Base-by-base conservation (phyloP, 768 basidiomycete species). In the Wakefieldia striispora region DNA sequence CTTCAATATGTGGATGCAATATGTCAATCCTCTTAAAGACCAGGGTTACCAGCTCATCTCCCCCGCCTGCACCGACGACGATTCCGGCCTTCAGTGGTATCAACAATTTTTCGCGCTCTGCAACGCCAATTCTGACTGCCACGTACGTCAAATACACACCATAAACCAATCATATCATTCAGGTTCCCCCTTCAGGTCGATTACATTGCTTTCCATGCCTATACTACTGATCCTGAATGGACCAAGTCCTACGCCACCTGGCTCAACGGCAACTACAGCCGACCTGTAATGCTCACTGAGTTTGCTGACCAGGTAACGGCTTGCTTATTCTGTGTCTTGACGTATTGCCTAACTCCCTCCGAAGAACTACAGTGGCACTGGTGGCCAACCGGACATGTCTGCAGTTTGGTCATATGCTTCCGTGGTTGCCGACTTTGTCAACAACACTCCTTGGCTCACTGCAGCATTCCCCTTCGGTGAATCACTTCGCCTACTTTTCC, bases 11-110 rank as follows among this genome's bases (percentile, higher is more conserved):
- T 95, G 85, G 85, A 71, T 70, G 59, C 44, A 78, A 42, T 74
- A 86, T 66, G 75, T 94, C 47, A 36, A 79, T 10, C 84, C 84
- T 41, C 74, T 89, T 51, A 66, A 72, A 44, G 34, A 55, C 14
- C 40, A 74, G 34, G 91, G 89, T 19, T 85, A 83, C 69, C 55
- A 51, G 2, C 70, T 88, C 31, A 65, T 81, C 51, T 76, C 81
- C 14, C 90, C 94, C 23, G 85, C 88, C 17, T 76, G 77, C 48
- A 87, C 89, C 16, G 79, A 81, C 24, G 77, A 76, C 37, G 71
- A 78, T 1, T 57, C 59, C 31, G 91, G 91, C 35, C 62, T 78
- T 10, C 24, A 54, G 0, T 97, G 92, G 92, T 74, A 89, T 67
- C 10, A 72, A 33, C 45, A 76, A 16, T 91, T 90, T 70, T 59